Evolutionary conservation across 805 yeast genomes (phyloP), one percentile per base, ranked within the genome.

Genomic region (Sugiyamaella lignohabitans): DNA sequence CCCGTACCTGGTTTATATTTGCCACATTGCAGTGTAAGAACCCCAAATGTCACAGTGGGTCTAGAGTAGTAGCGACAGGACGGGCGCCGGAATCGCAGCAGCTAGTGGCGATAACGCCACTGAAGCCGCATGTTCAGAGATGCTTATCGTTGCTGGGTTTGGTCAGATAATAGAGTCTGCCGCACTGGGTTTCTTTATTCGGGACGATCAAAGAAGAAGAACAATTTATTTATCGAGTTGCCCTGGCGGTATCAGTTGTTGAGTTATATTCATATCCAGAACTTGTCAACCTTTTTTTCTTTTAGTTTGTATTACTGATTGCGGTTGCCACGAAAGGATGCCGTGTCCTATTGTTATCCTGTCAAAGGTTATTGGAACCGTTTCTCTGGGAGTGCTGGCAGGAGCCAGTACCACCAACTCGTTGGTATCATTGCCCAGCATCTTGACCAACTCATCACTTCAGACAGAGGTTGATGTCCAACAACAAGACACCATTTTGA

Each of bases 351-450:
- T 61, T 10, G 48, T 60, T 10, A 56, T 64, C 34, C 45, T 63
- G 21, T 57, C 66, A 42, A 64, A 64, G 46, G 64, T 64, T 41
- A 45, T 62, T 22, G 68, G 68, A 8, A 64, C 68, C 24, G 60
- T 60, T 23, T 56, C 67, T 16, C 52, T 64, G 38, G 68, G 68
- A 19, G 51, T 64, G 20, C 59, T 65, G 54, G 64, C 68, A 41
- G 67, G 67, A 21, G 56, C 63, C 50, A 40, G 53, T 17, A 54
- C 61, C 8, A 41, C 47, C 37, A 45, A 56, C 39, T 44, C 51
- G 29, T 51, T 49, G 19, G 53, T 53, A 3, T 43, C 53, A 23
- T 45, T 50, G 14, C 55, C 54, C 10, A 46, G 48, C 18, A 38
- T 55, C 14, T 5, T 24, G 8, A 45, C 23, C 11, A 43, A 27